These are phyloP conservation scores for Coniochaeta sp. DNA, from an alignment of 2,329 filamentous ascomycete genomes.

Conservation along the genomic window DNA sequence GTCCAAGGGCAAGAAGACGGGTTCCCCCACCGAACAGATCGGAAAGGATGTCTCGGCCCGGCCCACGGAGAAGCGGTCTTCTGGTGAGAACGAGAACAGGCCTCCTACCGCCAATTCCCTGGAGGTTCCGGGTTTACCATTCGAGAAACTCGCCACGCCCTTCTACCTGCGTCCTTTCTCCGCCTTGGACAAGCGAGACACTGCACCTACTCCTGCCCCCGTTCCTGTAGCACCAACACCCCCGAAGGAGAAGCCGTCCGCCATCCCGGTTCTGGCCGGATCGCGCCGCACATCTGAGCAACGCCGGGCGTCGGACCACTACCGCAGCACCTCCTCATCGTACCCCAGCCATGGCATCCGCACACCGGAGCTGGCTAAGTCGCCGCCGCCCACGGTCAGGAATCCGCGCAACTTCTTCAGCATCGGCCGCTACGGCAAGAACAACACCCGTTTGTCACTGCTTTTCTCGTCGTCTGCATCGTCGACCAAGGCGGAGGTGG, in stretches of 20 bases:
- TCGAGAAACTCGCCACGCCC: neutral
- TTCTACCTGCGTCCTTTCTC: neutral
- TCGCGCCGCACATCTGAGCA: neutral
- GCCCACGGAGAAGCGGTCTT: neutral
- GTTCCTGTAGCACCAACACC: too few species aligned
- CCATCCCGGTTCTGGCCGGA: conserved; percentile 4
- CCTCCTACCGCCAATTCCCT: neutral
- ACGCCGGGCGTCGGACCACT: neutral
- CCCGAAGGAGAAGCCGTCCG: neutral
- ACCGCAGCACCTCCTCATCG: conserved; percentile 14
- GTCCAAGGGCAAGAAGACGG: neutral
- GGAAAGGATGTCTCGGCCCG: neutral
- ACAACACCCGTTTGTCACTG: neutral
- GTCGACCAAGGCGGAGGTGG: neutral
- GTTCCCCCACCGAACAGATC: neutral
- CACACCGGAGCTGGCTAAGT: conserved; percentile 8
- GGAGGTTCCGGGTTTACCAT: neutral
- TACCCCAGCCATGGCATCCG: conserved; percentile 13
- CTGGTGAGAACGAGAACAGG: neutral
- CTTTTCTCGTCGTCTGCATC: neutral
- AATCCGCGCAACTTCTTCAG: neutral
- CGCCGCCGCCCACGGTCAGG: conserved; percentile 10
- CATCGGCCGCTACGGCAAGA: neutral
- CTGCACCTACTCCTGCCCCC: too few species aligned
- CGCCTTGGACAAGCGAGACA: neutral